Percentiles rank a stretch among this genome's conserved stretches.
These are phyloP conservation scores for Phylloporus gajari DNA, from an alignment of 1,284 basidiomycete genomes.

Conservation along the genomic window DNA sequence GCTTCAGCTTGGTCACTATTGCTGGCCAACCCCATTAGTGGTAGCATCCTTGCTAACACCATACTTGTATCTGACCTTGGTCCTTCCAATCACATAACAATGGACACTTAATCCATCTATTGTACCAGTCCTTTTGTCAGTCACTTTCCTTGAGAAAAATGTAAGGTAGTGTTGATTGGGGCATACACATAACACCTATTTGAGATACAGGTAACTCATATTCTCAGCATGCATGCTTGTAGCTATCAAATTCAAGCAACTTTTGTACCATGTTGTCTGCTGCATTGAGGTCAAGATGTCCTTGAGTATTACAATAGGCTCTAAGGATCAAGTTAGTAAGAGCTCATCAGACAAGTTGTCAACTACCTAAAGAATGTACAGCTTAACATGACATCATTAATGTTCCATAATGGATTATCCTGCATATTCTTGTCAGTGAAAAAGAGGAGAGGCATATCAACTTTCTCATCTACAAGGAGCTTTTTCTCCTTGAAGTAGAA, in stretches of 20 bases:
- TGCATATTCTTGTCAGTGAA: slow-evolving; percentile 98
- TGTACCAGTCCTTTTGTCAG: background rate
- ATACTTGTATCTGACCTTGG: slow-evolving; percentile 6
- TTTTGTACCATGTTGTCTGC: slow-evolving; percentile 79
- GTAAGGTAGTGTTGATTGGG: background rate
- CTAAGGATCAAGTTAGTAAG: slow-evolving; percentile 50
- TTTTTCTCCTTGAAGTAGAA: slow-evolving; percentile 99
- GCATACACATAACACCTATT: too few relatives aligned
- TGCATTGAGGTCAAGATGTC: slow-evolving; percentile 89
- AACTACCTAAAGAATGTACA: slow-evolving; percentile 96
- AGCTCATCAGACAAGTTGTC: background rate
- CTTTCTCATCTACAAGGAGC: slow-evolving; percentile 93
- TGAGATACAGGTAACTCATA: too few relatives aligned
- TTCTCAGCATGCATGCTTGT: slow-evolving; percentile 63
- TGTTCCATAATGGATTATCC: slow-evolving; percentile 87
- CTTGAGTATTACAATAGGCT: slow-evolving; percentile 81
- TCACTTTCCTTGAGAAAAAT: background rate
- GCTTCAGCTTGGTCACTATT: slow-evolving; percentile 3
- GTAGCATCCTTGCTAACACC: slow-evolving; percentile 7
- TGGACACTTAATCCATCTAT: background rate
- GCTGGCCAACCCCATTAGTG: slow-evolving; percentile 7
- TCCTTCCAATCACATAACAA: background rate
- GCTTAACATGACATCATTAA: slow-evolving; percentile 92
- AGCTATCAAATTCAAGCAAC: slow-evolving; percentile 79
- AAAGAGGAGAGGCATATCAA: slow-evolving; percentile 98